Conservation (phyloP, 2,329 filamentous ascomycete species). For the Leptodontidium sp. region DNA sequence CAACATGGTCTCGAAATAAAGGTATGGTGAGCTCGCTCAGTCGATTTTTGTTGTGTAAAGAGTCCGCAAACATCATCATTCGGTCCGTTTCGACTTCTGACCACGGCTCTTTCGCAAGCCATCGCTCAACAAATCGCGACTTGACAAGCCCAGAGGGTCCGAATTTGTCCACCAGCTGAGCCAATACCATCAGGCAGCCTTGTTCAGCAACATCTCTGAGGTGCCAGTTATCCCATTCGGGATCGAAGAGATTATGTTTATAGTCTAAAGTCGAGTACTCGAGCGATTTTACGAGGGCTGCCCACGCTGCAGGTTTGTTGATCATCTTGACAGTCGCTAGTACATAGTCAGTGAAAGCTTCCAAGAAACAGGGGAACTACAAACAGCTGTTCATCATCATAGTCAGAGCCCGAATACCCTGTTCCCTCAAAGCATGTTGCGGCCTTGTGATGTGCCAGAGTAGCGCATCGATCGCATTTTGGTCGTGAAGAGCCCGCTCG, state of each 20-base stretch:
- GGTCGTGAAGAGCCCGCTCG: conserved; percentile 66
- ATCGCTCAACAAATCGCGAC: conserved; percentile 73
- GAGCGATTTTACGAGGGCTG: conserved; percentile 66
- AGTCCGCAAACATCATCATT: conserved; percentile 58
- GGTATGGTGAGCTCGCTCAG: conserved; percentile 57
- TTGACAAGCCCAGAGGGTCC: conserved; percentile 64
- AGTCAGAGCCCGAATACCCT: conserved; percentile 62
- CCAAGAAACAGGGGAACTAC: conserved; percentile 23
- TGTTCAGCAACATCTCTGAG: conserved; percentile 69
- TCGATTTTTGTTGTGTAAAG: conserved; percentile 37
- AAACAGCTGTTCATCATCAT: conserved; percentile 61
- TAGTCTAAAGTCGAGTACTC: conserved; percentile 62
- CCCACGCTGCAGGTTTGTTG: conserved; percentile 43
- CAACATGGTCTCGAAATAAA: conserved; percentile 43
- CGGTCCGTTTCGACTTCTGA: conserved; percentile 63
- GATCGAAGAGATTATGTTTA: conserved; percentile 60
- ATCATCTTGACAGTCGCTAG: conserved; percentile 38
- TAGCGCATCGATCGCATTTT: conserved; percentile 57
- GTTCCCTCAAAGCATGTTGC: conserved; percentile 66
- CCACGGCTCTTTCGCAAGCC: conserved; percentile 78
- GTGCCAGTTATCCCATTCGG: conserved; percentile 68
- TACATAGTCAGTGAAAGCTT: conserved; percentile 23
- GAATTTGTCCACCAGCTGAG: conserved; percentile 61
- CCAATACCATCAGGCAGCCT: conserved; percentile 64
- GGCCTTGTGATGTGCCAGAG: conserved; percentile 65